Evolutionary conservation across 2,329 filamentous ascomycete species (phyloP).

Genomic region (Xylaria sp.): DNA sequence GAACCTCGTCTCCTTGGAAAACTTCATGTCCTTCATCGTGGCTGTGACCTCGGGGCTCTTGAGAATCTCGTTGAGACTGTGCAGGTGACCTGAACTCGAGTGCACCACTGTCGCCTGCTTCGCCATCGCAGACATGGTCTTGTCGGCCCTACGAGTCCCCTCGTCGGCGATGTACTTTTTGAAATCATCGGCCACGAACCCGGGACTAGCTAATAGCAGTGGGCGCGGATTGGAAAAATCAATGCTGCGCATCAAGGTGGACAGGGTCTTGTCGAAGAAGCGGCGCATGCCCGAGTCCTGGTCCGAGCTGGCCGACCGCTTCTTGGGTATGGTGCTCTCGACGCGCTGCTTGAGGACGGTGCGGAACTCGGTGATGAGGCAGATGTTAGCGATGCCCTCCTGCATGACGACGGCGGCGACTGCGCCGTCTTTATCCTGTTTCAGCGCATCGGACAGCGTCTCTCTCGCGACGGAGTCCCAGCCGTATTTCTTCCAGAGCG

Average conservation of each 20-base stretch:
- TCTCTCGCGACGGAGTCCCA: constrained; percentile 92
- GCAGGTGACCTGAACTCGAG: constrained; percentile 84
- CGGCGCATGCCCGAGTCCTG: constrained; percentile 77
- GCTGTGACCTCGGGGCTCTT: constrained; percentile 81
- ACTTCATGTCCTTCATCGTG: constrained; percentile 87
- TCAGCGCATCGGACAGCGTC: constrained; percentile 81
- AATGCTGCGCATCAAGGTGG: constrained; percentile 80
- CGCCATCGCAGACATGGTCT: constrained; percentile 71
- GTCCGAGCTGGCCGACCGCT: constrained; percentile 71
- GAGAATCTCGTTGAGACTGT: constrained; percentile 88
- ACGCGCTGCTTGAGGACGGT: constrained; percentile 78
- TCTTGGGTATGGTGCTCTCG: constrained; percentile 74
- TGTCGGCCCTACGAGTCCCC: constrained; percentile 69
- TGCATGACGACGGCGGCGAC: constrained; percentile 94
- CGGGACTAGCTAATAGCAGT: constrained; percentile 86
- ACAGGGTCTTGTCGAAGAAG: constrained; percentile 82
- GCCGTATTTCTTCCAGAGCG: constrained; percentile 82
- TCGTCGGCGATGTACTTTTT: constrained; percentile 77
- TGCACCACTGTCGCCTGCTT: constrained; percentile 80
- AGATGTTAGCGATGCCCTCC: constrained; percentile 85
- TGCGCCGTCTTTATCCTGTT: constrained; percentile 81
- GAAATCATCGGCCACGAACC: constrained; percentile 86
- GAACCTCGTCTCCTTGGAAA: constrained; percentile 81
- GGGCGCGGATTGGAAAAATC: constrained; percentile 78
- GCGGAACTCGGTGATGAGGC: constrained; percentile 82